Conservation (phyloP, 2,329 filamentous ascomycete species). For the Graphilbum fragrans region DNA sequence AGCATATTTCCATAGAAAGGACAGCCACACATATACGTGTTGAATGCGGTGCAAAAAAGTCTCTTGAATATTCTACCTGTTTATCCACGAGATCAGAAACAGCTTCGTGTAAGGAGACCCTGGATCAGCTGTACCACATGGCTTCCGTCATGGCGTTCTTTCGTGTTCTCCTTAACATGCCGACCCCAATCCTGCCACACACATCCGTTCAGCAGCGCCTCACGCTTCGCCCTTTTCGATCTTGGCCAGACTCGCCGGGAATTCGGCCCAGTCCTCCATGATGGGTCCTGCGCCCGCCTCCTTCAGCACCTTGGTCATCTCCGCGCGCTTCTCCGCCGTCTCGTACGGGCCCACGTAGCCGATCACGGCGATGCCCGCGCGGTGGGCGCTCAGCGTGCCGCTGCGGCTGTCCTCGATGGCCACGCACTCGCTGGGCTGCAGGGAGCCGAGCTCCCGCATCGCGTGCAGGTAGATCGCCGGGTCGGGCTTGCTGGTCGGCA, state of each 20-base stretch:
- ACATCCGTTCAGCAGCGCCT: too few relatives aligned
- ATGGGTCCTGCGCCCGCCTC: constrained; percentile 51
- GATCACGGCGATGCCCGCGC: constrained; percentile 69
- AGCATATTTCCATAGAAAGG: constrained; percentile 1
- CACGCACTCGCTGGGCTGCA: constrained; percentile 58
- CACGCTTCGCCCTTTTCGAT: constrained; percentile 26
- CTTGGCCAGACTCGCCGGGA: constrained; percentile 33
- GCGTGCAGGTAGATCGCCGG: constrained; percentile 79
- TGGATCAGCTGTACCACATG: too few relatives aligned
- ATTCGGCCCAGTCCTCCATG: constrained; percentile 49
- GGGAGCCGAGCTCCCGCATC: constrained; percentile 54
- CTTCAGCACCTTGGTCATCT: constrained; percentile 50
- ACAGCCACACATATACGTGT: not conserved
- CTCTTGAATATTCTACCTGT: too few relatives aligned
- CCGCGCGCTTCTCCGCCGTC: constrained; percentile 42
- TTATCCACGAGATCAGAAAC: too few relatives aligned
- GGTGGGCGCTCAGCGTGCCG: constrained; percentile 60
- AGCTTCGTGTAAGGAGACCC: too few relatives aligned
- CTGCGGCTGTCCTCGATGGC: constrained; percentile 85
- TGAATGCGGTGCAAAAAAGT: too few relatives aligned
- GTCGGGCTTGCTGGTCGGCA: constrained; percentile 82
- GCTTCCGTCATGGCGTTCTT: too few relatives aligned
- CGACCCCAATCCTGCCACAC: too few relatives aligned
- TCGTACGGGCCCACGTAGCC: constrained; percentile 76
- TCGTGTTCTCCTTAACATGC: too few relatives aligned